Conservation (phyloP, 1,284 basidiomycete genomes). For the Mycocalia duriaeana region DNA sequence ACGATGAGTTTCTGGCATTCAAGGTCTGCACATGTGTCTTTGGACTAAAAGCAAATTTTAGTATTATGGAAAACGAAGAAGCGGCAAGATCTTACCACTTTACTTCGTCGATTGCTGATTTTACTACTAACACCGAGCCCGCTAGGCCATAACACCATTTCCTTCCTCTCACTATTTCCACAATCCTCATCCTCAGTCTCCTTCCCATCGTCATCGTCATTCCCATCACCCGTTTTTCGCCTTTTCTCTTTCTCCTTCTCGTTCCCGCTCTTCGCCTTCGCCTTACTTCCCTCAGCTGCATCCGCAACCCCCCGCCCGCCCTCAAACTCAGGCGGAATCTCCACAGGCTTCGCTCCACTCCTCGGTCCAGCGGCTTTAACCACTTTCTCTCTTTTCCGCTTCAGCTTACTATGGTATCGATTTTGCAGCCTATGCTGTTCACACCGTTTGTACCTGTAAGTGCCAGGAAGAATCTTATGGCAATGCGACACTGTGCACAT, state of each 20-base stretch:
- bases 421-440: conserved; percentile 52
- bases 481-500: conserved; percentile 59
- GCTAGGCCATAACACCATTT: background rate
- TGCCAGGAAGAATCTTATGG: conserved; percentile 41
- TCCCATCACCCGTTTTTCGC: conserved; percentile 3
- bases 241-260: conserved; percentile 7
- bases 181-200: background rate
- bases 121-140: background rate
- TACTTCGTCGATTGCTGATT: conserved; percentile 4
- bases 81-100: no score
- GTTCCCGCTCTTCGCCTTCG: background rate
- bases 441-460: conserved; percentile 47
- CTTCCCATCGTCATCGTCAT: background rate
- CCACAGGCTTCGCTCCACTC: conserved; percentile 12
- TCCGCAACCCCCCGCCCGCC: background rate
- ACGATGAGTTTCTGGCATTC: conserved; percentile 42
- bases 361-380: conserved; percentile 30
- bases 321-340: conserved; percentile 1
- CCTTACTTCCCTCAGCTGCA: background rate
- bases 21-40: conserved; percentile 30
- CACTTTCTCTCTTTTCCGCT: conserved; percentile 43
- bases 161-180: background rate
- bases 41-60: no score
- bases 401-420: conserved; percentile 46
- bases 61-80: no score